These are phyloP conservation scores for Ceratocystis colombiana DNA, from an alignment of 2,329 filamentous ascomycete genomes.

Conservation along the genomic window DNA sequence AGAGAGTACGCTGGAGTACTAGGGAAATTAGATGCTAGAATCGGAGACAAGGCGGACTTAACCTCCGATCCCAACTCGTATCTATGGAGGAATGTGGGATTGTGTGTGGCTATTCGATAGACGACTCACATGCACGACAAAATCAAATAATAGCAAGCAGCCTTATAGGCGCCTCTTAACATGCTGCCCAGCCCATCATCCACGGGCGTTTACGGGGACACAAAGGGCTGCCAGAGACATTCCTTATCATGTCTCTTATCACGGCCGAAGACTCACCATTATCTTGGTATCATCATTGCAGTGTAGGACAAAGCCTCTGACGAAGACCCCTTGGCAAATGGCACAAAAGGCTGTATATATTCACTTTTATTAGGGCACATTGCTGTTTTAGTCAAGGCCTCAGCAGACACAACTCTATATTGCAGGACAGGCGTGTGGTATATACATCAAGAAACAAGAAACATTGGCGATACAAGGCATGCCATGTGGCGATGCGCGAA, in stretches of 20 bases:
- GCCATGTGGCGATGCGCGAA: too few species aligned
- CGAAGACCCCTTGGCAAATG: not conserved
- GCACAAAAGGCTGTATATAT: not conserved
- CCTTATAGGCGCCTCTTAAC: not conserved
- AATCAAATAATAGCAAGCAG: not conserved
- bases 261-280: not conserved
- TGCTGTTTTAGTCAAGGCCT: not conserved
- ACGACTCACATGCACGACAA: too few species aligned
- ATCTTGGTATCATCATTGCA: not conserved
- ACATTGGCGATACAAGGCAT: too few species aligned
- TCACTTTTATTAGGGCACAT: not conserved
- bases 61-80: not conserved
- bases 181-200: too few species aligned
- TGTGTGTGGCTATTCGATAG: not conserved
- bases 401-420: not conserved
- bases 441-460: not conserved
- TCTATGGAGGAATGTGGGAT: not conserved
- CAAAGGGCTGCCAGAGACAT: not conserved
- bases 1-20: too few species aligned
- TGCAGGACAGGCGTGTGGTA: not conserved
- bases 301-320: not conserved
- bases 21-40: not conserved
- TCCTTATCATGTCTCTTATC: not conserved
- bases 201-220: not conserved
- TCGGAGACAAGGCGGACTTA: not conserved